These are phyloP conservation scores for Colletotrichum gloeosporioides DNA, from an alignment of 2,329 filamentous ascomycete species.

Conservation along the genomic window DNA sequence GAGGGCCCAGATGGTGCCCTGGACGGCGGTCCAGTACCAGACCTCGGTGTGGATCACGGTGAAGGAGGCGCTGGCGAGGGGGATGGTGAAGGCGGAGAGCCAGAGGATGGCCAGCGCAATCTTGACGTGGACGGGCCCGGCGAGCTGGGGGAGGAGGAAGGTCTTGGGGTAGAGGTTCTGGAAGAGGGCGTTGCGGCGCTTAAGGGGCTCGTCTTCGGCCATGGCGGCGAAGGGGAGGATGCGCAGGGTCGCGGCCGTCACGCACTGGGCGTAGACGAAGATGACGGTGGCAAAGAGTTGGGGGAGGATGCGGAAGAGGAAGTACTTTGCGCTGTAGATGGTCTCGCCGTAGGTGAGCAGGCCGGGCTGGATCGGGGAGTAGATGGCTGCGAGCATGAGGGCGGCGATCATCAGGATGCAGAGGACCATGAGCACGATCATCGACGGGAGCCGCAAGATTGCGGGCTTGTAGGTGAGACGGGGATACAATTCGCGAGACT, in stretches of 20 bases:
- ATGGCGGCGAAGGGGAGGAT: slow-evolving; percentile 81
- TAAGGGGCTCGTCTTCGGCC: slow-evolving; percentile 64
- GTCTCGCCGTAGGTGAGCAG: slow-evolving; percentile 69
- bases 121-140: slow-evolving; percentile 71
- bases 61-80: slow-evolving; percentile 80
- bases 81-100: slow-evolving; percentile 80
- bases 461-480: slow-evolving; percentile 73
- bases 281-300: slow-evolving; percentile 76
- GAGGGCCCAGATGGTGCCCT: slow-evolving; percentile 79
- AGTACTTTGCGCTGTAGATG: slow-evolving; percentile 78
- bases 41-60: slow-evolving; percentile 62
- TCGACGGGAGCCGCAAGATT: slow-evolving; percentile 70
- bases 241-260: slow-evolving; percentile 77
- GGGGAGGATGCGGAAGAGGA: slow-evolving; percentile 85
- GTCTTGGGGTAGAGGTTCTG: slow-evolving; percentile 71
- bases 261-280: slow-evolving; percentile 77
- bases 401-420: slow-evolving; percentile 74
- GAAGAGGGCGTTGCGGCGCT: slow-evolving; percentile 71
- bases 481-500: slow-evolving; percentile 43
- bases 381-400: slow-evolving; percentile 75
- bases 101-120: slow-evolving; percentile 73
- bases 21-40: slow-evolving; percentile 83
- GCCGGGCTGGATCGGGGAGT: slow-evolving; percentile 66
- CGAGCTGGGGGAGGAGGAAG: slow-evolving; percentile 66
- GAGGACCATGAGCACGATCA: slow-evolving; percentile 64